phyloP scores from a whole-genome alignment of 2,329 filamentous ascomycete genomes.

The Ramularia collo-cygni region DNA sequence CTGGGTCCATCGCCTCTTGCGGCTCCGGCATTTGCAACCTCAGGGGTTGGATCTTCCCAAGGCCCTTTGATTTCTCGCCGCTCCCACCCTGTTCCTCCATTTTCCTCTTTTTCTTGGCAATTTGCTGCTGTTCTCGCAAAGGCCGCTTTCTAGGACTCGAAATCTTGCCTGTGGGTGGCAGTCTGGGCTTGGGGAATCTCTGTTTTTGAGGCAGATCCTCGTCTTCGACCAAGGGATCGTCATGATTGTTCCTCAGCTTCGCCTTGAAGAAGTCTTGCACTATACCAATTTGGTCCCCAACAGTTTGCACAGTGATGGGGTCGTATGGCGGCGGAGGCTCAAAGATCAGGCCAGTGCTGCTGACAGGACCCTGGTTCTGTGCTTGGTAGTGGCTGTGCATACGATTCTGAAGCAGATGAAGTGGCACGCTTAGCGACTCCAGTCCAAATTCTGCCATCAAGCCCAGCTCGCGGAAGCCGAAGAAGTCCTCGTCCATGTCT shows the following conservation, averaged over 20 bases:
- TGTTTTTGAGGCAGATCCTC: conserved; percentile 93
- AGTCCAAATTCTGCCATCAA: conserved; percentile 86
- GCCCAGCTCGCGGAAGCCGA: conserved; percentile 92
- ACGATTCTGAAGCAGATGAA: conserved; percentile 87
- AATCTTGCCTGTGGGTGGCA: conserved; percentile 76
- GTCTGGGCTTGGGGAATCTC: conserved; percentile 55
- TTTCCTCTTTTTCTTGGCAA: conserved; percentile 85
- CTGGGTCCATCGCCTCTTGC: conserved; percentile 47
- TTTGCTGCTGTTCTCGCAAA: conserved; percentile 71
- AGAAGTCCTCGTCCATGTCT: conserved; percentile 97
- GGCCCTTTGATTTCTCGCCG: conserved; percentile 30
- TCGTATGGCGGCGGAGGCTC: conserved; percentile 63
- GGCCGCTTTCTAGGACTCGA: conserved; percentile 76
- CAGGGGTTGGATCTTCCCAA: conserved; percentile 42
- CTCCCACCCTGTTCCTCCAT: conserved; percentile 35
- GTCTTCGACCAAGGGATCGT: conserved; percentile 82
- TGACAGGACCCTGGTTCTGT: conserved; percentile 59
- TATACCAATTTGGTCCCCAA: conserved; percentile 75
- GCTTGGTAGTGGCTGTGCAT: conserved; percentile 80
- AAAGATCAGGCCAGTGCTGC: conserved; percentile 57
- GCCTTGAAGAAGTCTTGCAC: conserved; percentile 86
- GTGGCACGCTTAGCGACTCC: conserved; percentile 79
- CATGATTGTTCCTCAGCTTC: conserved; percentile 76
- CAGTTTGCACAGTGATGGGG: conserved; percentile 69
- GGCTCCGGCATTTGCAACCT: conserved; percentile 41